Evolutionary conservation across 768 basidiomycete genomes (phyloP).

Genomic region (Crepidotus variabilis): DNA sequence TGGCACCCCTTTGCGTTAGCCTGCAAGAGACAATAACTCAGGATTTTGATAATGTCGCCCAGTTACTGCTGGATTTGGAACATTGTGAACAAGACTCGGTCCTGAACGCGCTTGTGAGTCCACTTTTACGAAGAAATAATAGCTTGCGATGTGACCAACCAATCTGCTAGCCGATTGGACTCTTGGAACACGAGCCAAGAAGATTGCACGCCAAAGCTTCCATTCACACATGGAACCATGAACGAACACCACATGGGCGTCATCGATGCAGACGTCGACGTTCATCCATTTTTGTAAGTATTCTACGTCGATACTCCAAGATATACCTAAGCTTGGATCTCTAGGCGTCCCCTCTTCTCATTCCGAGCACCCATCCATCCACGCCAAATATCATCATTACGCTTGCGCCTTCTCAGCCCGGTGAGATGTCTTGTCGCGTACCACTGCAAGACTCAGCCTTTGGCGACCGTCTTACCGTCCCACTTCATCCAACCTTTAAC

Average conservation of each 20-base stretch:
- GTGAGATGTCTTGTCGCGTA: constrained; percentile 39
- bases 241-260: constrained; percentile 2
- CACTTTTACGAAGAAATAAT: neutral
- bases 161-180: constrained; percentile 11
- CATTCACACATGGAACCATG: neutral
- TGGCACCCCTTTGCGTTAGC: constrained; percentile 30
- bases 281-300: constrained; percentile 17
- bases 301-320: neutral
- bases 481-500: constrained; percentile 44
- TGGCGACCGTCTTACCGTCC: constrained; percentile 47
- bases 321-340: neutral
- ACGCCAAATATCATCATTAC: constrained; percentile 52
- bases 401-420: constrained; percentile 35
- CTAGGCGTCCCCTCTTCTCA: constrained; percentile 19
- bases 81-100: constrained; percentile 13
- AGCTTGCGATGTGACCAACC: neutral
- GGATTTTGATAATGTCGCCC: constrained; percentile 39
- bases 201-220: neutral
- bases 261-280: constrained; percentile 19
- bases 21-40: constrained; percentile 30
- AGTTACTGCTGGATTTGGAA: constrained; percentile 39
- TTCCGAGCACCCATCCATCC: constrained; percentile 28
- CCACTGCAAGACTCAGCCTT: constrained; percentile 56
- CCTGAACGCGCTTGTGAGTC: constrained; percentile 17
- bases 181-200: constrained; percentile 2